A percentile compares a stretch with the other conserved stretches of the same genome.
phyloP scores from a whole-genome alignment of 2,329 filamentous ascomycete species.

The Sordariomycetes sp. region DNA sequence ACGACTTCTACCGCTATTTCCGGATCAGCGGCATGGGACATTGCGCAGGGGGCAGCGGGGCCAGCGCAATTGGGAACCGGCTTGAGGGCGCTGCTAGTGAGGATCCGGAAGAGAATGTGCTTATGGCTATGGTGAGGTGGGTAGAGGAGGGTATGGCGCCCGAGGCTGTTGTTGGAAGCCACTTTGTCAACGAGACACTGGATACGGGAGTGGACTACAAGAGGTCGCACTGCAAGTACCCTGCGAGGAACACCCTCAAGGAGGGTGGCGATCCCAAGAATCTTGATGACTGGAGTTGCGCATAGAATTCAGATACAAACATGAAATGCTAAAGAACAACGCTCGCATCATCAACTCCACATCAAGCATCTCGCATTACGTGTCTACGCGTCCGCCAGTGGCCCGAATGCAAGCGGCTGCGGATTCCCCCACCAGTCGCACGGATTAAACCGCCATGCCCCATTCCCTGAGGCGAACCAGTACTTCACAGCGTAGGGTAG shows the following conservation, averaged over 20 bases:
- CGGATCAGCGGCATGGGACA: slow-evolving; percentile 39
- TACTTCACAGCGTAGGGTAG: slow-evolving; percentile 15
- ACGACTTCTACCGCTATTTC: slow-evolving; percentile 39
- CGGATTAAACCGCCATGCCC: slow-evolving; percentile 17
- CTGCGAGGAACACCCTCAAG: background rate
- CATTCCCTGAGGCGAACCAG: slow-evolving; percentile 12
- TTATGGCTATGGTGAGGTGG: slow-evolving; percentile 24
- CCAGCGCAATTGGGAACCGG: slow-evolving; percentile 26
- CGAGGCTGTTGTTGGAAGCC: slow-evolving; percentile 15
- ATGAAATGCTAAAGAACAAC: no score
- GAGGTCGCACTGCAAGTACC: background rate
- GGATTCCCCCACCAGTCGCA: slow-evolving; percentile 15
- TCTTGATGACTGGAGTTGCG: background rate
- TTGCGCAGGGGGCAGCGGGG: slow-evolving; percentile 27
- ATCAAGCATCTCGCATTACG: no score
- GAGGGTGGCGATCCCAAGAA: background rate
- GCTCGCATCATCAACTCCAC: no score
- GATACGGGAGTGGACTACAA: background rate
- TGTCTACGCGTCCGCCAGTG: background rate
- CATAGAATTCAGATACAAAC: background rate
- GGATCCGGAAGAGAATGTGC: slow-evolving; percentile 22
- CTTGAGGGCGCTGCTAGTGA: slow-evolving; percentile 18
- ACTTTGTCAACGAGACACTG: background rate
- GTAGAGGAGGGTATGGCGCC: slow-evolving; percentile 18
- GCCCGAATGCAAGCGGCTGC: slow-evolving; percentile 10